phyloP scores from a whole-genome alignment of 306 rosid species.

The Styphnolobium japonicum region DNA sequence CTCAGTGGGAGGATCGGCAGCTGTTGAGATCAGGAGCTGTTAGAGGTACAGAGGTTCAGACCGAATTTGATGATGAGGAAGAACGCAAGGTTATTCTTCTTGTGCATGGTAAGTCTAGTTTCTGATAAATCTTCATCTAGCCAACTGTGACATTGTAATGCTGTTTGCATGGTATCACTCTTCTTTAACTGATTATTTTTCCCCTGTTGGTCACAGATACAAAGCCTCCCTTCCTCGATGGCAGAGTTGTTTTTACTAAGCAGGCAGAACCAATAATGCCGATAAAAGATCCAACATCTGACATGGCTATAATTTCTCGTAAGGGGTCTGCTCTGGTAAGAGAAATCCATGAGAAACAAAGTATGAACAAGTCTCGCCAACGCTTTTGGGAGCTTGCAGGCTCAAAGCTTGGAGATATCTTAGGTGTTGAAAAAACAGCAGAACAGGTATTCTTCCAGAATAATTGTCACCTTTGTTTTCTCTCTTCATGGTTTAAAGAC shows the following conservation, averaged over 20 bases:
- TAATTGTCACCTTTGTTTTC: slow-evolving; percentile 26
- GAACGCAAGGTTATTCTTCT: slow-evolving; percentile 96
- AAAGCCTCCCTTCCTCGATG: slow-evolving; percentile 96
- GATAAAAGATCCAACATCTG: slow-evolving; percentile 94
- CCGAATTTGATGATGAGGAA: slow-evolving; percentile 96
- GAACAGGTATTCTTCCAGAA: slow-evolving; percentile 67
- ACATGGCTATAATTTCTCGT: slow-evolving; percentile 98
- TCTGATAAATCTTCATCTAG: slow-evolving; percentile 14
- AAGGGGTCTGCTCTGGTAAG: slow-evolving; percentile 88
- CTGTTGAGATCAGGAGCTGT: slow-evolving; percentile 97
- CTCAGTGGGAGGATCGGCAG: slow-evolving; percentile 98
- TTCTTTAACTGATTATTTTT: slow-evolving; percentile 17
- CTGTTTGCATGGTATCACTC: slow-evolving; percentile 1
- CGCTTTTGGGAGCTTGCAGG: slow-evolving; percentile 99
- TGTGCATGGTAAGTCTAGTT: slow-evolving; percentile 97
- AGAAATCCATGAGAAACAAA: slow-evolving; percentile 93
- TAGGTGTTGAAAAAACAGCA: slow-evolving; percentile 90
- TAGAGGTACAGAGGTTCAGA: slow-evolving; percentile 97
- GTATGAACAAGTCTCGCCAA: slow-evolving; percentile 88
- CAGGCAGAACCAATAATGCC: slow-evolving; percentile 99
- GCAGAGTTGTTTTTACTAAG: slow-evolving; percentile 93
- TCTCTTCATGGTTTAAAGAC: slow-evolving; percentile 11
- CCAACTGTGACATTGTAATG: background rate
- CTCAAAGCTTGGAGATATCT: slow-evolving; percentile 94
- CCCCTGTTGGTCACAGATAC: slow-evolving; percentile 66